Evolutionary conservation across 257 asterid species (phyloP), one percentile per base, ranked within the genome.

Genomic region (Sherardia arvensis): DNA sequence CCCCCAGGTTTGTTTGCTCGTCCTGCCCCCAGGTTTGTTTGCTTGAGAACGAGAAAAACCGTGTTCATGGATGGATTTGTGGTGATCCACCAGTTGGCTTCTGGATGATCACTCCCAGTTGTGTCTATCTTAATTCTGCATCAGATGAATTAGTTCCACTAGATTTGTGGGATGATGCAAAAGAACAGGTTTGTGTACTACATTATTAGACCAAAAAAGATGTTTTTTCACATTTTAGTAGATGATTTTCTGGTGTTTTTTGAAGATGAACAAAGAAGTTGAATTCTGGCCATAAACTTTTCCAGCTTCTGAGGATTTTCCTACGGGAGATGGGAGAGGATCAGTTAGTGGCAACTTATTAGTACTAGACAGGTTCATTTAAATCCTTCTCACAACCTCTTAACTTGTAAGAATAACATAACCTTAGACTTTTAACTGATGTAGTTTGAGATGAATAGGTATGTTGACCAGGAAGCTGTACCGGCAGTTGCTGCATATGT

Each of bases 21-120:
- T n/a, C n/a, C n/a, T n/a, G n/a, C n/a, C n/a, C n/a, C n/a, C n/a
- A n/a, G n/a, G n/a, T n/a, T n/a, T n/a, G n/a, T n/a, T n/a, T n/a
- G 17, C 71, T 77, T 17, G 86, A 89, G 64, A 80, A 89, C 80
- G 83, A 84, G 67, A 89, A 86, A 34, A 71, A 76, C 36, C 74
- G 69, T 59, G 94, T 86, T 49, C 97, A 89, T 40, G 95, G 97
- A 54, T 89, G 97, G 95, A 83, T 89, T 69, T 78, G 89, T 68
- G 70, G 69, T 32, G 82, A 86, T 43, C 95, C 95, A 20, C 89
- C 86, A 0, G 86, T 89, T 20, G 96, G 95, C 8, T 89, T 89
- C 73, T 89, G 96, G 96, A 81, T 66, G 60, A 89, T 89, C 43
- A 81, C 86, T 4, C 95, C 97, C 4, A 80, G 89, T 23, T 77